These are phyloP conservation scores for Camptophora hylomeconis DNA, from an alignment of 2,329 filamentous ascomycete species.

Conservation along the genomic window DNA sequence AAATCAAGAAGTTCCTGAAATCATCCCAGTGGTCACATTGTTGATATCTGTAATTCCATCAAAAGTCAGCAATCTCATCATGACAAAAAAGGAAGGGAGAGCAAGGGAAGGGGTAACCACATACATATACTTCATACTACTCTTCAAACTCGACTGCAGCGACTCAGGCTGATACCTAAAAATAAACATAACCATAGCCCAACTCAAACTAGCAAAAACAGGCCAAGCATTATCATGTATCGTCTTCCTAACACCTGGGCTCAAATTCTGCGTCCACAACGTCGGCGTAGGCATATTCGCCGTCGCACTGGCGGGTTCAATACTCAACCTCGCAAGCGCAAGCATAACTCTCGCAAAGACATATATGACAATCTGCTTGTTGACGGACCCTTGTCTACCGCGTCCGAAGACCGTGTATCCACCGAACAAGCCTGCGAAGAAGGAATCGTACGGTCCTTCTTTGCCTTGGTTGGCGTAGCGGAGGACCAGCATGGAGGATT, in stretches of 20 bases:
- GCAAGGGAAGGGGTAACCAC: constrained; percentile 20
- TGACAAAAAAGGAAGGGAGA: neutral
- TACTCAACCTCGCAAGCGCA: constrained; percentile 67
- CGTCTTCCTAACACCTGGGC: constrained; percentile 19
- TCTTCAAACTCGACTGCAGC: constrained; percentile 78
- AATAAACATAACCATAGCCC: constrained; percentile 90
- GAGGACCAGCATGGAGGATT: constrained; percentile 63
- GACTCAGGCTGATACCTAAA: constrained; percentile 87
- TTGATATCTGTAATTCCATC: constrained; percentile 50
- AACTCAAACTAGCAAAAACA: constrained; percentile 77
- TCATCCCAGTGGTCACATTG: constrained; percentile 86
- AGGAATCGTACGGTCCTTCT: constrained; percentile 64
- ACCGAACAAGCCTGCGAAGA: constrained; percentile 74
- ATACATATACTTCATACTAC: constrained; percentile 97
- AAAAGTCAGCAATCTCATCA: constrained; percentile 1
- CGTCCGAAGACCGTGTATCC: constrained; percentile 90
- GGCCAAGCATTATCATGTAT: constrained; percentile 74
- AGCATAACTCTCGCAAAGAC: constrained; percentile 86
- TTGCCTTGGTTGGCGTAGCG: constrained; percentile 45
- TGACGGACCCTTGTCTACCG: constrained; percentile 49
- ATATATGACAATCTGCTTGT: constrained; percentile 77
- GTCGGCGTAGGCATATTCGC: constrained; percentile 14
- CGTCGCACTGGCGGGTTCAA: constrained; percentile 43
- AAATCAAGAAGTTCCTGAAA: constrained; percentile 68
- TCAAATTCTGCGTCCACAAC: constrained; percentile 19